These are phyloP conservation scores for Botrytis byssoidea DNA, from an alignment of 2,329 filamentous ascomycete genomes.

Conservation along the genomic window DNA sequence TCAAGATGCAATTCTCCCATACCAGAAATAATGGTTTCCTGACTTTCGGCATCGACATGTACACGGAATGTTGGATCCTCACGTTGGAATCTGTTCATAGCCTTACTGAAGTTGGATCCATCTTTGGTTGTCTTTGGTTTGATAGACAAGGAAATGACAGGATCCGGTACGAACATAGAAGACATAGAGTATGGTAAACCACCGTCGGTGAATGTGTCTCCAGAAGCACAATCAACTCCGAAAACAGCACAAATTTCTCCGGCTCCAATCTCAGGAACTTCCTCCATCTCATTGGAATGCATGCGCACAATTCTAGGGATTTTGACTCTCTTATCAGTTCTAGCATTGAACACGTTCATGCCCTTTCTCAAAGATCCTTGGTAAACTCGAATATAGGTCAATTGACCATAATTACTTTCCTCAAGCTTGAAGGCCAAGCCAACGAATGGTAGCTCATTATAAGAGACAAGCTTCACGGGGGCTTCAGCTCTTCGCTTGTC, in stretches of 20 bases:
- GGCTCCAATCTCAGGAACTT: constrained; percentile 86
- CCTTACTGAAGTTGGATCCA: constrained; percentile 92
- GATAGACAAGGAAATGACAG: constrained; percentile 97
- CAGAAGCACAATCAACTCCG: constrained; percentile 94
- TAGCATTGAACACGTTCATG: constrained; percentile 87
- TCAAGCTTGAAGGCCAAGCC: constrained; percentile 98
- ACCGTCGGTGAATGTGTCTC: constrained; percentile 97
- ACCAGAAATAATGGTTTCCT: constrained; percentile 96
- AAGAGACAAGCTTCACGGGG: constrained; percentile 83
- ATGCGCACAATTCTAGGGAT: constrained; percentile 97
- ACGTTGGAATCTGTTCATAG: constrained; percentile 97
- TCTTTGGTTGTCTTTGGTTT: constrained; percentile 93
- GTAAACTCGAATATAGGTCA: constrained; percentile 98
- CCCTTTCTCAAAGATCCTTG: constrained; percentile 89
- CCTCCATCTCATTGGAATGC: constrained; percentile 99
- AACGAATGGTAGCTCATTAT: constrained; percentile 91
- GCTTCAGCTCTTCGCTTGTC: constrained; percentile 78
- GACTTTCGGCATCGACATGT: constrained; percentile 84
- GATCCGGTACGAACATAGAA: constrained; percentile 96
- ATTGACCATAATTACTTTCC: constrained; percentile 96
- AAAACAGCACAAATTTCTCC: constrained; percentile 99
- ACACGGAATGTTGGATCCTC: constrained; percentile 98
- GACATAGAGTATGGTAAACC: constrained; percentile 91
- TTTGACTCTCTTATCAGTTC: constrained; percentile 93
- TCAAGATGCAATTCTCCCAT: constrained; percentile 98